Conservation (phyloP, 352 stramenopile species). For the Globisporangium solare region DNA sequence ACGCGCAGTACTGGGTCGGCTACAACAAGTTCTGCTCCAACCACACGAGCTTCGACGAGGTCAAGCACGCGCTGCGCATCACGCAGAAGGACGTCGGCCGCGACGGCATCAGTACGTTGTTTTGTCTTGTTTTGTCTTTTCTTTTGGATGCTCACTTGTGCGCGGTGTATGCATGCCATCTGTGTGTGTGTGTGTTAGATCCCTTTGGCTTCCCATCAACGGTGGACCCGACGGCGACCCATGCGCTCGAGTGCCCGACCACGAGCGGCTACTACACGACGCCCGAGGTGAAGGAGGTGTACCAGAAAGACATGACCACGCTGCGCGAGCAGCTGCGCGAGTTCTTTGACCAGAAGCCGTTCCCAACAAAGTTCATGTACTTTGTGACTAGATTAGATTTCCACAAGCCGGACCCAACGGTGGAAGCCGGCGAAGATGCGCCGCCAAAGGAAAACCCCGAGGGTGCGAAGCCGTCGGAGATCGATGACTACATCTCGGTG, state of each 20-base stretch:
- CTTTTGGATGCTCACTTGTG: constrained; percentile 1
- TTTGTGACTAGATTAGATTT: constrained; percentile 83
- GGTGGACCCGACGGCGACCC: constrained; percentile 56
- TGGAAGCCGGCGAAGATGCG: constrained; percentile 29
- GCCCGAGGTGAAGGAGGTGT: constrained; percentile 58
- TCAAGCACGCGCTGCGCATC: constrained; percentile 62
- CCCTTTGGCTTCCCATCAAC: constrained; percentile 57
- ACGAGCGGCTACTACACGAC: constrained; percentile 65
- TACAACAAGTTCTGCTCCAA: constrained; percentile 86
- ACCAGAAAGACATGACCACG: constrained; percentile 64
- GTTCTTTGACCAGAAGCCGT: constrained; percentile 81
- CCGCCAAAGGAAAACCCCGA: constrained; percentile 6
- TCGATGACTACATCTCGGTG: constrained; percentile 72
- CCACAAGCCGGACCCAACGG: constrained; percentile 50
- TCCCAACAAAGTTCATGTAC: constrained; percentile 83
- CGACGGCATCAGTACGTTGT: constrained; percentile 69
- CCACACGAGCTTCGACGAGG: constrained; percentile 63
- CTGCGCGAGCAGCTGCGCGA: constrained; percentile 60
- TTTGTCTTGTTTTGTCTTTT: constrained; percentile 2
- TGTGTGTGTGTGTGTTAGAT: constrained; percentile 27
- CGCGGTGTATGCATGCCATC: background rate
- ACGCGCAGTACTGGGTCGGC: constrained; percentile 86
- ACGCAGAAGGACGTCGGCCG: constrained; percentile 70
- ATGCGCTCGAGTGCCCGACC: constrained; percentile 51
- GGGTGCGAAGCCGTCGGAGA: constrained; percentile 12